Evolutionary conservation across 495 filamentous ascomycete species (phyloP), one percentile per base, ranked within the genome.

Genomic region (Polyplosphaeria fusca): DNA sequence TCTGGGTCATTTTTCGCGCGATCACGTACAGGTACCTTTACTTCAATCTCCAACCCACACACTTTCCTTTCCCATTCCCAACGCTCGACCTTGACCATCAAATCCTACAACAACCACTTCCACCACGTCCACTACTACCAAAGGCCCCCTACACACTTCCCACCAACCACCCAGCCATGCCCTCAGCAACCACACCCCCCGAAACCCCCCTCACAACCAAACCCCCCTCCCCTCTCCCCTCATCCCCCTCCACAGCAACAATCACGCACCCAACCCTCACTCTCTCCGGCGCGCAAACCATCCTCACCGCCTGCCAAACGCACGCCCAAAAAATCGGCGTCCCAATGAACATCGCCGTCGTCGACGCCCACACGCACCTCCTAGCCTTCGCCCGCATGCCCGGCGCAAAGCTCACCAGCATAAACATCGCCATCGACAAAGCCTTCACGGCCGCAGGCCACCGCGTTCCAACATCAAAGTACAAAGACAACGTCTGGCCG

Each of bases 391-490:
- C 30, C 35, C 69, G 67, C 48, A 72, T 72, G 70, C 60, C 62
- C 58, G 58, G 54, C 46, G 70, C 69, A 19, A 72, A 72, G 55
- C 42, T 72, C 9, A 72, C 70, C 24, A 64, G 54, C 18, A 69
- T 72, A 47, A 40, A 42, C 54, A 72, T 71, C 54, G 67, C 69
- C 28, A 65, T 72, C 54, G 66, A 72, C 63, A 72, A 72, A 50
- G 70, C 69, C 32, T 72, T 68, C 55, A 72, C 70, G 9, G 70
- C 70, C 3, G 67, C 70, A 1, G 70, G 69, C 16, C 70, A 71
- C 56, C 68, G 69, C 24, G 41, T 50, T 3, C 68, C 68, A 1
- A 72, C 70, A 3, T 60, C 63, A n/a, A 49, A 19, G 9, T 71
- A 71, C 52, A 56, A 59, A 11, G 51, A 57, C 22, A 61, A 56